Evolutionary conservation across 805 yeast genomes (phyloP), one percentile per base, ranked within the genome.

Genomic region (Kuraishia borneana): DNA sequence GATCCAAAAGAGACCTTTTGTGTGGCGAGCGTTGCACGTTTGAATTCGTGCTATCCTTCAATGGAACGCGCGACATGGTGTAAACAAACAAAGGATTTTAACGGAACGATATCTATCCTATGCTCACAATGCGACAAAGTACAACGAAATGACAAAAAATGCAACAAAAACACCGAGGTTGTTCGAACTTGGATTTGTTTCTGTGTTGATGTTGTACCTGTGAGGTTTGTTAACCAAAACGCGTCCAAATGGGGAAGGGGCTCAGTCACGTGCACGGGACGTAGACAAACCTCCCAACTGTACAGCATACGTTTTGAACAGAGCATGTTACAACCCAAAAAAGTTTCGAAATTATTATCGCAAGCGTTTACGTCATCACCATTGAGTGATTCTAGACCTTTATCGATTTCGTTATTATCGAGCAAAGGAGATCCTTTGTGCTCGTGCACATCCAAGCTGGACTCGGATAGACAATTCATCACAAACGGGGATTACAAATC

Each of bases 361-460:
- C 56, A 53, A 39, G 44, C 45, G 3, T 37, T 56, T 10, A 40
- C 37, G 5, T 51, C 58, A 3, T 40, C 42, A 6, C 49, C 52
- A 1, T 30, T 55, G 10, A 44, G 33, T 8, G 34, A 12, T 2
- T 30, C 44, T 3, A 36, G 37, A 6, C 61, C 63, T 3, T 32
- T 47, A 2, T 47, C 58, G 3, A 43, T 51, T 2, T 52, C 61
- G 6, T 41, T 58, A 4, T 38, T 58, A 3, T 51, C 63, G 2
- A 29, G 40, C 3, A 28, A 40, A 4, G 53, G 48, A 7, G 54
- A 52, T 31, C 56, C 58, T 0, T 40, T 58, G 19, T 45, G 34
- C 23, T 32, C 34, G 21, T 32, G 34, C 21, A 25, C 21, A 12
- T 17, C 31, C 17, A 28, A 10, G 9, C 23, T 7, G 23, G 23